A percentile compares a stretch with the other conserved stretches of the same genome.
Conservation (phyloP, 805 yeast genomes). For the Danielia oregonensis region DNA sequence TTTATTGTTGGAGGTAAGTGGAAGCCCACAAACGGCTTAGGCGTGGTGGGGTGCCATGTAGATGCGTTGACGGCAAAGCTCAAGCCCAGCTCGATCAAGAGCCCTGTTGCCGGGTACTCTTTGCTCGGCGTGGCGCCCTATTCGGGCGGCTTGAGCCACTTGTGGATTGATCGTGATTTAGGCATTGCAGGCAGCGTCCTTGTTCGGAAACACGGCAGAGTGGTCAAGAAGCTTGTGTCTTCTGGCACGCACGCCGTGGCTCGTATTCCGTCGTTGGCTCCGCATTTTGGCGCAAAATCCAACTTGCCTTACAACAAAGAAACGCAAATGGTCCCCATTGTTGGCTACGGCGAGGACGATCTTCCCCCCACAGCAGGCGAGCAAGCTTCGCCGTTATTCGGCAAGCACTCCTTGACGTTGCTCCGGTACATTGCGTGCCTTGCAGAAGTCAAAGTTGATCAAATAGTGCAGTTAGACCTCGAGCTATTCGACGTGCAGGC, state of each 20-base stretch:
- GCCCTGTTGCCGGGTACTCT: constrained; percentile 28
- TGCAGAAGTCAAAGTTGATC: constrained; percentile 17
- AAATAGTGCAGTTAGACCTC: constrained; percentile 31
- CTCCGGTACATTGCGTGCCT: constrained; percentile 29
- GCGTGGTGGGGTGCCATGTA: constrained; percentile 30
- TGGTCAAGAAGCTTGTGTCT: constrained; percentile 24
- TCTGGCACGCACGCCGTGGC: constrained; percentile 37
- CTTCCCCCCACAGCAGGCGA: constrained; percentile 27
- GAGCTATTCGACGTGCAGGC: constrained; percentile 35
- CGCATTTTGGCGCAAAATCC: constrained; percentile 28
- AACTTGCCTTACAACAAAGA: constrained; percentile 30
- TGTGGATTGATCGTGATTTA: constrained; percentile 42
- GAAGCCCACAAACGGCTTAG: constrained; percentile 27
- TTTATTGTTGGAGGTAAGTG: constrained; percentile 37
- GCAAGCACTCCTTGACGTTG: constrained; percentile 29
- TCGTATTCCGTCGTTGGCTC: constrained; percentile 38
- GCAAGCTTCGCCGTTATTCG: constrained; percentile 21
- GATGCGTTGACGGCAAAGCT: constrained; percentile 36
- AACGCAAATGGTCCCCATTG: constrained; percentile 37
- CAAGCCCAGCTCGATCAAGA: constrained; percentile 26
- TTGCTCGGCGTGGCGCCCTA: constrained; percentile 39
- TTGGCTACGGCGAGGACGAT: constrained; percentile 21
- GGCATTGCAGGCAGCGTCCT: constrained; percentile 39
- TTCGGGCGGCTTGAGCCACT: constrained; percentile 30
- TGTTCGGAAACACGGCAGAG: constrained; percentile 21